Conservation (phyloP, 495 filamentous ascomycete genomes). For the Xylaria longipes region DNA sequence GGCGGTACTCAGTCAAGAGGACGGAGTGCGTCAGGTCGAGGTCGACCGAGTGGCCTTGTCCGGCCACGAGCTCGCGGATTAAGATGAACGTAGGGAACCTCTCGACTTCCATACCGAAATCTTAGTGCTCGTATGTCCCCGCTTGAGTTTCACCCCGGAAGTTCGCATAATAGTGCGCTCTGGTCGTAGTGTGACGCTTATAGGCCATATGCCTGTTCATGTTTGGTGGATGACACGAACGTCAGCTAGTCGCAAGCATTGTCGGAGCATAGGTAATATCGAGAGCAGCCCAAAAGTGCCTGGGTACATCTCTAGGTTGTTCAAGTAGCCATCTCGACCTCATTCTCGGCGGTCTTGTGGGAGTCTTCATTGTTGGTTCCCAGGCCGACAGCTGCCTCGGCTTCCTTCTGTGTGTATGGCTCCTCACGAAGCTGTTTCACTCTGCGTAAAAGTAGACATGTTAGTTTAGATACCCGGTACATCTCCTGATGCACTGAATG, state of each 20-base stretch:
- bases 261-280: neutral
- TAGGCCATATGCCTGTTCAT: neutral
- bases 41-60: conserved; percentile 38
- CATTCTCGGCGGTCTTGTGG: conserved; percentile 30
- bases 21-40: conserved; percentile 35
- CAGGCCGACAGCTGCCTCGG: conserved; percentile 79
- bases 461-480: conserved; percentile 34
- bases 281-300: conserved; percentile 6
- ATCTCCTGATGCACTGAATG: neutral
- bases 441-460: conserved; percentile 50
- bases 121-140: neutral
- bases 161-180: neutral
- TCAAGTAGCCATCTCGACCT: conserved; percentile 41
- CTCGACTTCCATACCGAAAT: neutral
- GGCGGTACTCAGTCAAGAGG: conserved; percentile 45
- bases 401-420: conserved; percentile 84
- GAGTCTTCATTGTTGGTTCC: conserved; percentile 62
- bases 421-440: conserved; percentile 77
- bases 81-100: conserved; percentile 29
- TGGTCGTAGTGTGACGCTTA: neutral
- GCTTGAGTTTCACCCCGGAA: neutral
- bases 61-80: conserved; percentile 39
- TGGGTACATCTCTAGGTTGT: neutral
- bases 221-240: neutral
- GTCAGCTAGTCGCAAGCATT: neutral